A percentile compares a stretch with the other conserved stretches of the same genome.
phyloP scores from a whole-genome alignment of 2,329 filamentous ascomycete species.

The Alternaria postmessia region DNA sequence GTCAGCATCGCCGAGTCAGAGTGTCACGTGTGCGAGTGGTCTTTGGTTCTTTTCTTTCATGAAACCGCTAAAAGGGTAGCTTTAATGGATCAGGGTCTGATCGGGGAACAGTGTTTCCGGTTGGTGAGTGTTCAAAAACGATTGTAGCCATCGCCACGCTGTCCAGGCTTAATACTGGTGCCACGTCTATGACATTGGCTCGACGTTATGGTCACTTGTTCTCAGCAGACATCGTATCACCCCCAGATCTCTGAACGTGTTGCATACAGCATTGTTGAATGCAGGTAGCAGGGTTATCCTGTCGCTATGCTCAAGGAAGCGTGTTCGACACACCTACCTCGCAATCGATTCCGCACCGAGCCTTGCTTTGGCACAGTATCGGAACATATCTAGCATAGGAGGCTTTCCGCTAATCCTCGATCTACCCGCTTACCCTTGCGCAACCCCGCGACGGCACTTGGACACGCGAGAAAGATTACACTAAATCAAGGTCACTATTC shows the following conservation, averaged over 20 bases:
- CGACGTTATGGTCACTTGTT: not conserved
- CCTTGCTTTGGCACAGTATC: not conserved
- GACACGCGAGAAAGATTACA: slow-evolving; percentile 4
- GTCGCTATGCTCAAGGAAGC: not conserved
- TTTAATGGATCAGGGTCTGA: not conserved
- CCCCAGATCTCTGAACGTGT: not conserved
- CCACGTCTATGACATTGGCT: not conserved
- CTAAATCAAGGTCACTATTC: not conserved
- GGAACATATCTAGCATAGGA: not conserved
- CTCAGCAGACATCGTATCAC: not conserved
- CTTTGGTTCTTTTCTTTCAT: not conserved
- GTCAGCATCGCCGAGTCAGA: not conserved
- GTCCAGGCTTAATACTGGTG: not conserved
- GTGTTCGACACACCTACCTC: not conserved
- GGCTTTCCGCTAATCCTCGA: not conserved
- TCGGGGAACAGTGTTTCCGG: not conserved
- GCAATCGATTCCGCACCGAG: not conserved
- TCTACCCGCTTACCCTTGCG: not conserved
- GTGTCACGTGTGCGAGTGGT: not conserved
- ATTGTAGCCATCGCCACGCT: not conserved
- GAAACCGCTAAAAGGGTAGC: not conserved
- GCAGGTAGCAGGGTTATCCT: not conserved
- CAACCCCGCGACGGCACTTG: not conserved
- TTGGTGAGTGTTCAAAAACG: not conserved
- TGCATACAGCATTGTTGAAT: not conserved